These are phyloP conservation scores for Paxillus ammoniavirescens DNA, from an alignment of 768 basidiomycete species.

Conservation along the genomic window DNA sequence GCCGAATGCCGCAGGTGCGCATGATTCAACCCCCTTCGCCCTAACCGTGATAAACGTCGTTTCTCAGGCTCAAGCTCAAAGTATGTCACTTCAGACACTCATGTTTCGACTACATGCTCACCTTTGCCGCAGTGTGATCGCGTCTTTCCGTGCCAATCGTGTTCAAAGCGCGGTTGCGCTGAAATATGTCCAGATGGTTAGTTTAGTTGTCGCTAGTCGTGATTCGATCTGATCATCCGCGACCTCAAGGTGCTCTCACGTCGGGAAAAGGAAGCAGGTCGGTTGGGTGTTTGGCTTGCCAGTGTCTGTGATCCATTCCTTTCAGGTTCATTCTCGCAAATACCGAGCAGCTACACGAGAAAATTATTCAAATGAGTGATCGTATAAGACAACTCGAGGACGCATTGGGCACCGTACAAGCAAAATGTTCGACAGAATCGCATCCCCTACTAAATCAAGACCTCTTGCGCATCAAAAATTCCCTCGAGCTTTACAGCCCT, in stretches of 20 bases:
- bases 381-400: constrained; percentile 66
- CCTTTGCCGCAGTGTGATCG: constrained; percentile 51
- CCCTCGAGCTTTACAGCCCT: constrained; percentile 58
- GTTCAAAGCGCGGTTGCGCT: constrained; percentile 63
- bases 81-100: constrained; percentile 28
- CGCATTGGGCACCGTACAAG: constrained; percentile 47
- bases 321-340: constrained; percentile 65
- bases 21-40: neutral
- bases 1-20: constrained; percentile 60
- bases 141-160: constrained; percentile 65
- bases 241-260: constrained; percentile 49
- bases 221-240: constrained; percentile 5
- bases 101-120: constrained; percentile 6
- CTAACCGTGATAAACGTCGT: neutral
- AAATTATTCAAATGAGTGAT: constrained; percentile 58
- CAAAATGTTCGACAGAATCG: constrained; percentile 36
- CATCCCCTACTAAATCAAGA: constrained; percentile 63
- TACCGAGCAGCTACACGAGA: constrained; percentile 63
- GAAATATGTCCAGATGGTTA: constrained; percentile 60
- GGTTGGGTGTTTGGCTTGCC: constrained; percentile 7
- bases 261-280: constrained; percentile 65
- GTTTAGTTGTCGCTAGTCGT: constrained; percentile 5
- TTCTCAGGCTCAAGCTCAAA: constrained; percentile 51
- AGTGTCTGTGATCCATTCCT: constrained; percentile 12
- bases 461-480: constrained; percentile 60